Evolutionary conservation across 495 filamentous ascomycete species (phyloP).

Genomic region (Penicillium crystallinum): DNA sequence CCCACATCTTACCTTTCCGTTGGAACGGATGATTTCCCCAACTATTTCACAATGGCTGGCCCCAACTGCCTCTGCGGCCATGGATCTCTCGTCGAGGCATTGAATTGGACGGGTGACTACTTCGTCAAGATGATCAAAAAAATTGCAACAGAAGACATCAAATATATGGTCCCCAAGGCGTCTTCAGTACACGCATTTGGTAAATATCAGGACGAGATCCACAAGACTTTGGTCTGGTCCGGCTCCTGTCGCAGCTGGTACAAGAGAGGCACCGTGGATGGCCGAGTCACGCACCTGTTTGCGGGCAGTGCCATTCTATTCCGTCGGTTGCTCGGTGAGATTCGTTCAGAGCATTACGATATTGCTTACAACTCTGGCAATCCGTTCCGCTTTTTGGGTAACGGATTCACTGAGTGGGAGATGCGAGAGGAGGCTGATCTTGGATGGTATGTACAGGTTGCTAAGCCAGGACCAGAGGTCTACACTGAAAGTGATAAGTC

Average conservation of each 20-base stretch:
- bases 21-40: constrained; percentile 23
- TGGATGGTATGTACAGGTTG: constrained; percentile 23
- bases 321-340: constrained; percentile 42
- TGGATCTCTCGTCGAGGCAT: constrained; percentile 40
- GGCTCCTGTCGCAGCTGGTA: constrained; percentile 46
- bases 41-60: constrained; percentile 34
- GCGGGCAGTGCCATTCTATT: constrained; percentile 45
- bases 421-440: constrained; percentile 21
- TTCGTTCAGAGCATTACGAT: constrained; percentile 47
- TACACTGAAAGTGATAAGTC: not conserved
- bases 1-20: constrained; percentile 27
- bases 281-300: constrained; percentile 40
- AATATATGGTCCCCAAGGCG: constrained; percentile 33
- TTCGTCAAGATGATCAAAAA: constrained; percentile 49
- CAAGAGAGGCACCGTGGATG: constrained; percentile 36
- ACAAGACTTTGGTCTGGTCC: constrained; percentile 43
- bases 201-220: constrained; percentile 35
- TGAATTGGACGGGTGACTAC: constrained; percentile 46
- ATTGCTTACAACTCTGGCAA: constrained; percentile 41
- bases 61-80: constrained; percentile 34
- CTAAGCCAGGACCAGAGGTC: not conserved
- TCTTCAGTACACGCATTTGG: constrained; percentile 38
- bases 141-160: constrained; percentile 44
- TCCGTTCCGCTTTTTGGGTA: constrained; percentile 47
- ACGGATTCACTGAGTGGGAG: constrained; percentile 35